These are phyloP conservation scores for Phytophthora pinifolia DNA, from an alignment of 352 stramenopile genomes.

Conservation along the genomic window DNA sequence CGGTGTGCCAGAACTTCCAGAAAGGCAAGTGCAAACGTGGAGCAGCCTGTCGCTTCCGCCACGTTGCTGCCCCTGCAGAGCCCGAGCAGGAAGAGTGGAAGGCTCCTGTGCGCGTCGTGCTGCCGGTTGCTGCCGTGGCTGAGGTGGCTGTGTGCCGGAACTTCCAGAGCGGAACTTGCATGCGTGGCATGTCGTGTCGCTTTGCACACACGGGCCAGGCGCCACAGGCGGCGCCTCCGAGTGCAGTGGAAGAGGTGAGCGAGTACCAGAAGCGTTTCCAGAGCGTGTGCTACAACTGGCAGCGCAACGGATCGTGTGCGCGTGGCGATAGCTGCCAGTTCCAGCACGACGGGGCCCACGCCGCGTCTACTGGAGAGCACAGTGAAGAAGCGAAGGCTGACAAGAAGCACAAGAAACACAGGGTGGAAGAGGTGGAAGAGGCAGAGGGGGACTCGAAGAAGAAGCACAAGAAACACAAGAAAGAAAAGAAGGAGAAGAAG, in stretches of 20 bases:
- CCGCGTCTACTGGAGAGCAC: not conserved
- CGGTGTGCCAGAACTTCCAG: slow-evolving; percentile 65
- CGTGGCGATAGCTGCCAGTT: slow-evolving; percentile 52
- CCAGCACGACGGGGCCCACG: slow-evolving; percentile 39
- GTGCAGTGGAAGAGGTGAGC: slow-evolving; percentile 54
- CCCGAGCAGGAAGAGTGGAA: slow-evolving; percentile 23
- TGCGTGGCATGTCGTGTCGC: slow-evolving; percentile 50
- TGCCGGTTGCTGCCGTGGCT: slow-evolving; percentile 40
- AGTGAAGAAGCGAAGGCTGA: slow-evolving; percentile 10
- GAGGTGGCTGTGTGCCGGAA: slow-evolving; percentile 55
- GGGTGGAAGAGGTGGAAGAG: slow-evolving; percentile 6
- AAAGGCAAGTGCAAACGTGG: slow-evolving; percentile 76
- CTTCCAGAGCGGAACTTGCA: slow-evolving; percentile 45
- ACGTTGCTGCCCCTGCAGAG: slow-evolving; percentile 32
- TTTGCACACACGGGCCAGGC: slow-evolving; percentile 52
- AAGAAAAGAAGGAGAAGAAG: slow-evolving; percentile 33
- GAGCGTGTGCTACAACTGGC: slow-evolving; percentile 69
- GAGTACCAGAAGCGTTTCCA: slow-evolving; percentile 68
- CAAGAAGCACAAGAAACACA: slow-evolving; percentile 19
- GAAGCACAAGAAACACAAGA: slow-evolving; percentile 26
- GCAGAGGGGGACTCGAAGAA: slow-evolving; percentile 5
- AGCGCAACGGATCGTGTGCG: slow-evolving; percentile 37
- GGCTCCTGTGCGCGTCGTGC: slow-evolving; percentile 36
- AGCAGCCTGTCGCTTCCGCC: slow-evolving; percentile 56
- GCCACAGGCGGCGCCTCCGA: slow-evolving; percentile 12